Base-by-base conservation (phyloP, 1,139 yeast species). In the Pichia sp. region DNA sequence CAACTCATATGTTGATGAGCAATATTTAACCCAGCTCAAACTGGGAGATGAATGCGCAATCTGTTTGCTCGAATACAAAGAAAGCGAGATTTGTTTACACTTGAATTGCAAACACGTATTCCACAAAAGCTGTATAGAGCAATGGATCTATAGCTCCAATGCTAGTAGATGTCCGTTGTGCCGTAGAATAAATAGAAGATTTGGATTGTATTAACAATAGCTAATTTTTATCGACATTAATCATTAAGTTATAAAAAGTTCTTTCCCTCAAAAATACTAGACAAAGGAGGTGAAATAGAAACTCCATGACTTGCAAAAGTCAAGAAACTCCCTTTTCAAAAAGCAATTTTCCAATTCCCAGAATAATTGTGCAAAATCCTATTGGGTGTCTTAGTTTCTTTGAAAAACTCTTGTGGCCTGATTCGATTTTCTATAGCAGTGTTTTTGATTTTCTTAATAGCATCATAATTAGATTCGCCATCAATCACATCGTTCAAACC, bases 91-190 rank as follows among this genome's bases (percentile, higher is more conserved):
- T 34, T 73, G 81, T 46, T 72, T 86, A 45, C 65, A 67, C 53
- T 67, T 82, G 45, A 55, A 63, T 7, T 81, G 86, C 62, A 64
- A 68, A 4, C 86, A 81, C 62, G 59, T 69, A 34, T 81, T 79
- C 66, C 86, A 82, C 65, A 66, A 66, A 47, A 75, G 70, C 2
- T 81, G 86, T 62, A 75, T 81, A 51, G 86, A 81, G 60, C 75
- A 76, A 57, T 81, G 86, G 86, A 70, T 81, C 16, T 36, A 36
- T 13, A 36, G 40, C 15, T 50, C 53, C 2, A 75, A 75, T 30
- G 75, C 80, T 57, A 81, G 81, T 61, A 75, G 77, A 13, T 81
- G 86, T 64, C 87, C 87, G 4, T 66, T 81, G 50, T 81, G 86
- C 60, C 70, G 85, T 34, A 70, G 74, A 3, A n/a, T 26, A 26